A percentile compares a stretch with the other conserved stretches of the same genome.
phyloP scores from a whole-genome alignment of 176 grass and related monocot species.

The Poa pratensis region DNA sequence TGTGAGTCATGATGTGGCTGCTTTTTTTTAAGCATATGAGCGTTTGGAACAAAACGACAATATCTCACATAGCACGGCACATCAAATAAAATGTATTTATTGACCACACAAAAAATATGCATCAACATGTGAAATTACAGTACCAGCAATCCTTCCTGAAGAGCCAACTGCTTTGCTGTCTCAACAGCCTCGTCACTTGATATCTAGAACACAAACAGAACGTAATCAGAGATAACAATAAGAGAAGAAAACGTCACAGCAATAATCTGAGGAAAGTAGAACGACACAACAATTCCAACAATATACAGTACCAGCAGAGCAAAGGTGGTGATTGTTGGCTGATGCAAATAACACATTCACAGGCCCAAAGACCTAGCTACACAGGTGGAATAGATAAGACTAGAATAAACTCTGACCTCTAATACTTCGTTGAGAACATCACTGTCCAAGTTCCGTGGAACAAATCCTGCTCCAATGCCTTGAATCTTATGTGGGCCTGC shows the following conservation, averaged over 20 bases:
- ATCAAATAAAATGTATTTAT: constrained; percentile 5
- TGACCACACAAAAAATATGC: background rate
- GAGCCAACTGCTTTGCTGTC: constrained; percentile 91
- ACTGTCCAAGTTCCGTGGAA: constrained; percentile 84
- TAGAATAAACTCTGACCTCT: constrained; percentile 54
- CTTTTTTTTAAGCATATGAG: background rate
- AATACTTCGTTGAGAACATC: constrained; percentile 84
- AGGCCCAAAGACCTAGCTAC: background rate
- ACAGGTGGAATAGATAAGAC: constrained; percentile 15
- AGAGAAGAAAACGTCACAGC: background rate
- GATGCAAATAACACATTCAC: background rate
- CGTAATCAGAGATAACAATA: constrained; percentile 15
- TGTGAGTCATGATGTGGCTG: background rate
- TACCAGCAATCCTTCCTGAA: constrained; percentile 98
- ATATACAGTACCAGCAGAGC: background rate
- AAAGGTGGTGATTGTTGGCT: background rate
- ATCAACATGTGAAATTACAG: constrained; percentile 28
- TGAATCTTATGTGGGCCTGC: constrained; percentile 98
- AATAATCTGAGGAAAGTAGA: background rate
- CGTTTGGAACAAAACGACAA: background rate
- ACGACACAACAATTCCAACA: background rate
- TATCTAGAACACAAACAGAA: constrained; percentile 55
- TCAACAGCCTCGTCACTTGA: constrained; percentile 94
- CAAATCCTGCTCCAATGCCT: constrained; percentile 93
- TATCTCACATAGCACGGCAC: constrained; percentile 2